Percentiles rank a stretch among this genome's conserved stretches.
Evolutionary conservation across 495 filamentous ascomycete genomes (phyloP).

Genomic region (Penicillium roqueforti): DNA sequence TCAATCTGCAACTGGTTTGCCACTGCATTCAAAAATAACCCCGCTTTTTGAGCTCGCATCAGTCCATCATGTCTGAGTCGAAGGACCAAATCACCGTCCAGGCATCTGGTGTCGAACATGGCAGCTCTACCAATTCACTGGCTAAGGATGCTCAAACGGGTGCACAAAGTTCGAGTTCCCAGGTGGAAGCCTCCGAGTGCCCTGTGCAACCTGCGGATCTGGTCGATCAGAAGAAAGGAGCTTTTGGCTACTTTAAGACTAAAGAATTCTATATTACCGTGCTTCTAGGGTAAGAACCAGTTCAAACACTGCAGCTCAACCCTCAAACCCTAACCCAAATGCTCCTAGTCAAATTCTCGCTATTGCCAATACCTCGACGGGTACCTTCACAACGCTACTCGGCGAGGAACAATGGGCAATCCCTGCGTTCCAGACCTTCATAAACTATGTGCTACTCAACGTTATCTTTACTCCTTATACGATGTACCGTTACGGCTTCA

Average conservation of each 20-base stretch:
- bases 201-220: conserved; percentile 30
- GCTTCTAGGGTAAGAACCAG: conserved; percentile 57
- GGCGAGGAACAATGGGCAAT: conserved; percentile 66
- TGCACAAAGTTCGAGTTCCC: conserved; percentile 10
- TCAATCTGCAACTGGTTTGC: conserved; percentile 8
- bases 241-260: conserved; percentile 78
- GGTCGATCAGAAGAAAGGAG: conserved; percentile 48
- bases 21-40: not conserved
- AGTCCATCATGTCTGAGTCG: conserved; percentile 23
- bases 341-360: conserved; percentile 68
- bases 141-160: conserved; percentile 25
- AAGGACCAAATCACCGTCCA: conserved; percentile 30
- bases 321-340: not conserved
- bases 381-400: conserved; percentile 81
- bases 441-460: conserved; percentile 86
- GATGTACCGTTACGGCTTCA: conserved; percentile 74
- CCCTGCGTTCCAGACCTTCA: conserved; percentile 94
- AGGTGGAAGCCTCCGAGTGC: conserved; percentile 13
- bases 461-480: conserved; percentile 79
- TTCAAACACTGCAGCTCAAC: not conserved
- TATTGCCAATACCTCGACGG: conserved; percentile 82
- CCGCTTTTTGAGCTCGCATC: conserved; percentile 4
- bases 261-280: conserved; percentile 84
- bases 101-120: conserved; percentile 10
- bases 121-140: conserved; percentile 13